A percentile compares a stretch with the other conserved stretches of the same genome.
phyloP scores from a whole-genome alignment of 257 asterid species.

The Linderniella brevidens region DNA sequence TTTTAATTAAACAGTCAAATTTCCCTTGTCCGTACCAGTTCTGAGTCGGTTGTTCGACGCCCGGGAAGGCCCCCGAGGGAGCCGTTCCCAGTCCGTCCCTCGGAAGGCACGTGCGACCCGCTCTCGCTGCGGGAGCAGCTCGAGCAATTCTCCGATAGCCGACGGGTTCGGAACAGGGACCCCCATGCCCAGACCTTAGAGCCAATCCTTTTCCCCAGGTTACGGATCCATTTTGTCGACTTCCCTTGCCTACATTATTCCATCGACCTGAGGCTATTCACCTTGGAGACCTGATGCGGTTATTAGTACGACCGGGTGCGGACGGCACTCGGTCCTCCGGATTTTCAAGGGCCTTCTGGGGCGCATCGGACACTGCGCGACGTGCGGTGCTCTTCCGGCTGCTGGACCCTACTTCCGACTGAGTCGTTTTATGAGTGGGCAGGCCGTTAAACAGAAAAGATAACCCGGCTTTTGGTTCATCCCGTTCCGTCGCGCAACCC shows the following conservation, averaged over 20 bases:
- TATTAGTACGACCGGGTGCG: slow-evolving; percentile 5
- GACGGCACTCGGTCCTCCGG: too few species aligned
- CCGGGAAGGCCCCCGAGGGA: too few species aligned
- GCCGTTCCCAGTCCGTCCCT: too few species aligned
- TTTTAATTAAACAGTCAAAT: too few species aligned
- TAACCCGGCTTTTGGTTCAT: too few species aligned
- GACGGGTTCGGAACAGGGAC: slow-evolving; percentile 3
- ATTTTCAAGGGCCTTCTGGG: too few species aligned
- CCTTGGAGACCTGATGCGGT: slow-evolving; percentile 7
- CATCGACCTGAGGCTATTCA: slow-evolving; percentile 6
- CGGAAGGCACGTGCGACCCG: slow-evolving; percentile 5
- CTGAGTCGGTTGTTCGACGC: too few species aligned
- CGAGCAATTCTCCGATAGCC: slow-evolving; percentile 1
- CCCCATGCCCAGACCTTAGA: too few species aligned
- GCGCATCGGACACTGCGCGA: too few species aligned
- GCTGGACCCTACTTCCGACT: slow-evolving; percentile 15
- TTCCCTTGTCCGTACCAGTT: too few species aligned
- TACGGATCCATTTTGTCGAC: slow-evolving; percentile 6
- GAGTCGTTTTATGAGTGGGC: slow-evolving; percentile 31
- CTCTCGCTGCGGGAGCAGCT: slow-evolving; percentile 6
- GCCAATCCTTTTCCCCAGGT: slow-evolving; percentile 6
- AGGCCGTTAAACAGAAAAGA: slow-evolving; percentile 41
- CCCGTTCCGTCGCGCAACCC: too few species aligned
- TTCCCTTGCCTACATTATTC: slow-evolving; percentile 6
- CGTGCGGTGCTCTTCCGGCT: too few species aligned